A percentile compares a stretch with the other conserved stretches of the same genome.
phyloP scores from a whole-genome alignment of 2,329 filamentous ascomycete genomes.

The Penicillium sp. region DNA sequence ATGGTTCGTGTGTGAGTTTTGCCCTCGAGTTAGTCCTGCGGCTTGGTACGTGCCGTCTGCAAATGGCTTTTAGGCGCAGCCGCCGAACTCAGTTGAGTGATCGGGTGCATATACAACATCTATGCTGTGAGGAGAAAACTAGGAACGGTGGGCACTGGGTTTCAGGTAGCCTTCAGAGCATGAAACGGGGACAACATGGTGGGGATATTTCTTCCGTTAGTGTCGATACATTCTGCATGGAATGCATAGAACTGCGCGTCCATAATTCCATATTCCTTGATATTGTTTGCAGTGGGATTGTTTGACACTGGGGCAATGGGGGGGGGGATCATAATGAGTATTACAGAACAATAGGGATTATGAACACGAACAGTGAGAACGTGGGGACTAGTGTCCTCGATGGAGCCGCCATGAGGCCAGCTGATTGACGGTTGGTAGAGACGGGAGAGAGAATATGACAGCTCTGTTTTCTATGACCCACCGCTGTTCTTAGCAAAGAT shows the following conservation, averaged over 20 bases:
- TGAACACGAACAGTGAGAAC: conserved; percentile 12
- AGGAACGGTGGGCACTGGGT: not conserved
- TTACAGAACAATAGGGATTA: not conserved
- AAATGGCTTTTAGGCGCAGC: conserved; percentile 20
- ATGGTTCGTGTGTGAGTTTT: conserved; percentile 21
- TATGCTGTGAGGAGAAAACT: not conserved
- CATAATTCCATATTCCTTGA: not conserved
- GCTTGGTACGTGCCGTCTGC: conserved; percentile 20
- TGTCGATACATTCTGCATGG: not conserved
- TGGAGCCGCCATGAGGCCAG: conserved; percentile 9
- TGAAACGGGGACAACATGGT: not conserved
- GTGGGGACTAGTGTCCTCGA: conserved; percentile 15
- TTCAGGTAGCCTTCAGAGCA: not conserved
- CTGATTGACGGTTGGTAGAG: conserved; percentile 7
- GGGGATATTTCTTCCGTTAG: not conserved
- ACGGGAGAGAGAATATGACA: conserved; percentile 30
- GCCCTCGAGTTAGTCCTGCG: conserved; percentile 15
- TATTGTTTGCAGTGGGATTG: not conserved
- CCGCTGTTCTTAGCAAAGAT: conserved; percentile 2
- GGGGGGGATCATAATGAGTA: not conserved
- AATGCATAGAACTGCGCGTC: conserved; percentile 1
- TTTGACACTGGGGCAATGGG: not conserved
- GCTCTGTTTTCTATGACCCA: conserved; percentile 30
- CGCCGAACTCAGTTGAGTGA: conserved; percentile 11
- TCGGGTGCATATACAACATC: conserved; percentile 9